Percentiles rank a stretch among this genome's conserved stretches.
Conservation (phyloP, 116 monocot species). For the Cymodocea nodosa region DNA sequence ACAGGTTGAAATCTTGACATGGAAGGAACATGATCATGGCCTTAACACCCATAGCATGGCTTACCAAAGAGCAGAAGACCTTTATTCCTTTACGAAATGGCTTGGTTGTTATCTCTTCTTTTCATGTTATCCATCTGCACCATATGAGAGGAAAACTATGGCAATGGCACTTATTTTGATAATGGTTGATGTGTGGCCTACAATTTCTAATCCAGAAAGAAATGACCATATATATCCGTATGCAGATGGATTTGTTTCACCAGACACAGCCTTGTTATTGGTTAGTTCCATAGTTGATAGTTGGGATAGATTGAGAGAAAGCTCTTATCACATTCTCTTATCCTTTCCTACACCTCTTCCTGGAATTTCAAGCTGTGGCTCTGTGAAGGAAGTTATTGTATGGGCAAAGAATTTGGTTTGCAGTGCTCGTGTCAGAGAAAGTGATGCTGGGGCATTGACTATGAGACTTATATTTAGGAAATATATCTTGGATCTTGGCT, state of each 20-base stretch:
- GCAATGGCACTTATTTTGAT: conserved; percentile 94
- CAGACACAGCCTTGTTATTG: conserved; percentile 62
- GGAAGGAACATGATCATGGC: neutral
- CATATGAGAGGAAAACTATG: conserved; percentile 98
- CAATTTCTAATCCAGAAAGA: conserved; percentile 11
- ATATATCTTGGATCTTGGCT: conserved; percentile 80
- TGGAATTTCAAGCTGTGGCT: conserved; percentile 45
- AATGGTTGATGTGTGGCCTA: conserved; percentile 84
- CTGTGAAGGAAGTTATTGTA: conserved; percentile 46
- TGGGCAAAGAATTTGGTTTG: conserved; percentile 88
- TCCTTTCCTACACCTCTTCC: conserved; percentile 89
- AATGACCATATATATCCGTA: conserved; percentile 49
- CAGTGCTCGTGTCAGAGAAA: conserved; percentile 97
- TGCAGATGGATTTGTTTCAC: conserved; percentile 42
- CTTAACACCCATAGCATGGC: conserved; percentile 5
- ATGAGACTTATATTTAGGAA: conserved; percentile 83
- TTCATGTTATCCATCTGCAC: conserved; percentile 96
- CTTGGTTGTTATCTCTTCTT: conserved; percentile 71
- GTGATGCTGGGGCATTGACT: conserved; percentile 97
- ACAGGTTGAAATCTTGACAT: conserved; percentile 11
- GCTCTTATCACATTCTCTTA: conserved; percentile 81
- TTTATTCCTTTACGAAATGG: conserved; percentile 90
- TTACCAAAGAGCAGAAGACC: conserved; percentile 36
- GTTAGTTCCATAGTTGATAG: conserved; percentile 95
- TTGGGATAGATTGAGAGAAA: conserved; percentile 93